A percentile compares a stretch with the other conserved stretches of the same genome.
These are phyloP conservation scores for Ilyonectria mors-panacis DNA, from an alignment of 2,329 filamentous ascomycete genomes.

Conservation along the genomic window DNA sequence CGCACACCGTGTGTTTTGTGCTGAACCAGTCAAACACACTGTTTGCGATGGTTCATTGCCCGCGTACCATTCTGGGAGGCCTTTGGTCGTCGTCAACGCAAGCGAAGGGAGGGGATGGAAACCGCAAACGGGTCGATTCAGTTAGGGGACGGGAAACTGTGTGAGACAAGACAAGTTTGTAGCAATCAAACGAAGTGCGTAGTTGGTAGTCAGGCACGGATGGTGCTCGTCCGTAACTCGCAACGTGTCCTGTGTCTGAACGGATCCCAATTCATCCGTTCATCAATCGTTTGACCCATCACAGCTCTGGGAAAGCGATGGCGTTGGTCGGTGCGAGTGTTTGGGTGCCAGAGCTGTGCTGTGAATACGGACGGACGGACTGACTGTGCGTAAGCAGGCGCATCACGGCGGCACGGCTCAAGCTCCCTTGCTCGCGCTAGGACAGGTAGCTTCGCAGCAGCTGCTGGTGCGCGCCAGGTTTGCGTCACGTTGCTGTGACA, in stretches of 20 bases:
- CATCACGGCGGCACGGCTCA: slow-evolving; percentile 15
- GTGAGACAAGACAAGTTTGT: slow-evolving; percentile 23
- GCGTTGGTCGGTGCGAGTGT: slow-evolving; percentile 3
- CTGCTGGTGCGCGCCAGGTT: slow-evolving; percentile 15
- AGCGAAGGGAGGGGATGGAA: slow-evolving; percentile 25
- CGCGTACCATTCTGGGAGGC: background rate
- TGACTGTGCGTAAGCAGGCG: slow-evolving; percentile 11
- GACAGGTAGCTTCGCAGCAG: slow-evolving; percentile 21
- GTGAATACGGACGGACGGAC: slow-evolving; percentile 12
- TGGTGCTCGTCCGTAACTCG: slow-evolving; percentile 13
- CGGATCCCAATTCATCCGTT: slow-evolving; percentile 22
- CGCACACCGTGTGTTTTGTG: slow-evolving; percentile 37
- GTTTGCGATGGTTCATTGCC: slow-evolving; percentile 33
- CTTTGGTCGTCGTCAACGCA: slow-evolving; percentile 8
- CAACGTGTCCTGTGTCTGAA: background rate
- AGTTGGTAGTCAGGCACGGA: slow-evolving; percentile 17
- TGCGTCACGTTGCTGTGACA: slow-evolving; percentile 24
- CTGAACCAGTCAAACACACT: slow-evolving; percentile 30
- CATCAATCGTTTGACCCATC: background rate
- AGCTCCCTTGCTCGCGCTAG: slow-evolving; percentile 17
- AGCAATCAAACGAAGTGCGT: slow-evolving; percentile 24
- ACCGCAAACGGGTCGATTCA: slow-evolving; percentile 1
- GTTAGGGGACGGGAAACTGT: slow-evolving; percentile 10
- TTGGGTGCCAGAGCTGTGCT: slow-evolving; percentile 2
- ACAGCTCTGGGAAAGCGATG: slow-evolving; percentile 9